phyloP scores from a whole-genome alignment of 2,329 filamentous ascomycete genomes.

The Pyrenophora seminiperda region DNA sequence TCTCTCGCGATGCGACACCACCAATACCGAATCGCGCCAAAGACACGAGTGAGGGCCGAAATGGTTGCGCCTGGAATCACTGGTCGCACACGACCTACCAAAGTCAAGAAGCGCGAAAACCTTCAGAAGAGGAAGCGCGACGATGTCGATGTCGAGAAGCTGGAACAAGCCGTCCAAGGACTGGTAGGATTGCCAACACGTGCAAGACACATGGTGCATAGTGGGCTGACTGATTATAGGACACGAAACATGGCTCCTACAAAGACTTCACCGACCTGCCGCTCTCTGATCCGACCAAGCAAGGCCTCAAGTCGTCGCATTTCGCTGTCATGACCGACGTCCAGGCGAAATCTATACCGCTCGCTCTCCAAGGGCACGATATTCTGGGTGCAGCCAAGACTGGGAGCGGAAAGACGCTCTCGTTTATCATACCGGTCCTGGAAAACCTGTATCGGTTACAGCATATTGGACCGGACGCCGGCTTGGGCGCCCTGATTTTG shows the following conservation, averaged over 20 bases:
- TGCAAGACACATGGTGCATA: not conserved
- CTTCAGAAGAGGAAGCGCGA: constrained; percentile 61
- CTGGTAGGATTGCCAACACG: constrained; percentile 38
- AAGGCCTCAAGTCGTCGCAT: constrained; percentile 82
- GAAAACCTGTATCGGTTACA: constrained; percentile 88
- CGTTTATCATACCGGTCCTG: constrained; percentile 88
- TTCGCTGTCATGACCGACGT: constrained; percentile 92
- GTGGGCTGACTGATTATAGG: constrained; percentile 51
- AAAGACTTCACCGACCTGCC: constrained; percentile 83
- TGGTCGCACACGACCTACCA: constrained; percentile 56
- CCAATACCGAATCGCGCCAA: constrained; percentile 4
- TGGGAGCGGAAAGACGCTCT: constrained; percentile 91
- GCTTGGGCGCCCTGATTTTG: constrained; percentile 88
- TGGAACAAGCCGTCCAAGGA: constrained; percentile 51
- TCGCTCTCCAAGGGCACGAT: constrained; percentile 83
- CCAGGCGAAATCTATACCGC: constrained; percentile 84
- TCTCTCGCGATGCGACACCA: constrained; percentile 23
- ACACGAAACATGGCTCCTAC: constrained; percentile 63
- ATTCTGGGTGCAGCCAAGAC: constrained; percentile 95
- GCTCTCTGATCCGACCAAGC: constrained; percentile 77
- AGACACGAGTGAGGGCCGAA: constrained; percentile 16
- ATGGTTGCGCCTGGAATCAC: constrained; percentile 45
- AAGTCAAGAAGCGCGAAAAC: constrained; percentile 60
- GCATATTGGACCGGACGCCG: constrained; percentile 86
- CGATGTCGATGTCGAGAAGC: constrained; percentile 55